Conservation (phyloP, 768 basidiomycete genomes). For the Pleurotus salmoneostramineus region DNA sequence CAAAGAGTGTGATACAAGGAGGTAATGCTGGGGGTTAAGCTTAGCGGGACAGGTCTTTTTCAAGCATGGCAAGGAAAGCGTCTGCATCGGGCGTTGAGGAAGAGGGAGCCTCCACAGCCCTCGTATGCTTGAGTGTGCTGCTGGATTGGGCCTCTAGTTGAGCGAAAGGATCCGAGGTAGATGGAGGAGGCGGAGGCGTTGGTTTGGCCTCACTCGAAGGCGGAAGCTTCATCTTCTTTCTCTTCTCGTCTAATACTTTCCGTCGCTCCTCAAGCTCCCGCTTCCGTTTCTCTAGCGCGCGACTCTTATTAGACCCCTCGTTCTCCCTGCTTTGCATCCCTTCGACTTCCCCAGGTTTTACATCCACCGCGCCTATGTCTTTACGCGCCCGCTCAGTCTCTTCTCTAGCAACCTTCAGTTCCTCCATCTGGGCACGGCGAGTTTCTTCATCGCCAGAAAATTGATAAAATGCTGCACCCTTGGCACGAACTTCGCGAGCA, state of each 20-base stretch:
- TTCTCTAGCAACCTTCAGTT: slow-evolving; percentile 58
- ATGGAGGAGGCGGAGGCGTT: neutral
- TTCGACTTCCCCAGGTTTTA: slow-evolving; percentile 69
- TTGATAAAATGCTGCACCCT: slow-evolving; percentile 90
- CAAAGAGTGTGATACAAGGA: neutral
- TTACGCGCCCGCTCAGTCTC: slow-evolving; percentile 67
- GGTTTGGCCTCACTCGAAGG: slow-evolving; percentile 8
- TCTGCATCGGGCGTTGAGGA: slow-evolving; percentile 43
- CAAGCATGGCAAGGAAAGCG: slow-evolving; percentile 48
- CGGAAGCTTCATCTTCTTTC: slow-evolving; percentile 42
- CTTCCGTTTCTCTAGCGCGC: slow-evolving; percentile 71
- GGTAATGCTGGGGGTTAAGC: neutral
- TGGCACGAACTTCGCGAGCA: slow-evolving; percentile 74
- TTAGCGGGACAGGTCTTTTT: slow-evolving; percentile 40
- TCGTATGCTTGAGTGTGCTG: slow-evolving; percentile 18
- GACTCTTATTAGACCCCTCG: slow-evolving; percentile 34
- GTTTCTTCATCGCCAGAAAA: slow-evolving; percentile 86
- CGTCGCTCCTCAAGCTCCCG: slow-evolving; percentile 68
- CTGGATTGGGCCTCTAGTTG: slow-evolving; percentile 34
- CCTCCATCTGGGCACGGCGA: slow-evolving; percentile 78
- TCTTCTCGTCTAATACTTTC: slow-evolving; percentile 61
- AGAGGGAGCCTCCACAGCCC: slow-evolving; percentile 11
- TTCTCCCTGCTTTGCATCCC: slow-evolving; percentile 52
- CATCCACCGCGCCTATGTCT: slow-evolving; percentile 57
- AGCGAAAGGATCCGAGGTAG: slow-evolving; percentile 44